phyloP scores from a whole-genome alignment of 768 basidiomycete genomes.

The Tylopilus cervinicoccineus region DNA sequence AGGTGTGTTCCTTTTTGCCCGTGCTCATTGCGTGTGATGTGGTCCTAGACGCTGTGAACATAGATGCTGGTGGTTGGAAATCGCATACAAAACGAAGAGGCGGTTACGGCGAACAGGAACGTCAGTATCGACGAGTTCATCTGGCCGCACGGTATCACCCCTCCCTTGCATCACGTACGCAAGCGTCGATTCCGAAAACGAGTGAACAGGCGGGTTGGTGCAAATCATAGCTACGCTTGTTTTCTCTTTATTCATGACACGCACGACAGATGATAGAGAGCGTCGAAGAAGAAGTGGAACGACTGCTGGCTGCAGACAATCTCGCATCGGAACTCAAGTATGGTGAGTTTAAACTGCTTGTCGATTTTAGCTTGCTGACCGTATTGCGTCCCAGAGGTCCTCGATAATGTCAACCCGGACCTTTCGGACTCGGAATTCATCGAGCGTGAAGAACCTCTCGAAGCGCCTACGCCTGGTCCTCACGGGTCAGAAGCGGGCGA shows the following conservation, averaged over 20 bases:
- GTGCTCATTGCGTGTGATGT: slow-evolving; percentile 9
- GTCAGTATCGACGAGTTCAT: slow-evolving; percentile 95
- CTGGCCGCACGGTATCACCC: slow-evolving; percentile 95
- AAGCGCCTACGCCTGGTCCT: slow-evolving; percentile 70
- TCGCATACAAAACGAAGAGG: slow-evolving; percentile 67
- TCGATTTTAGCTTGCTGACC: neutral
- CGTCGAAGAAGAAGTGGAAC: slow-evolving; percentile 90
- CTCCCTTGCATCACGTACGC: slow-evolving; percentile 84
- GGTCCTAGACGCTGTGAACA: neutral
- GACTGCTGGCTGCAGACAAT: slow-evolving; percentile 77
- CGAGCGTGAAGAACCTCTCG: slow-evolving; percentile 56
- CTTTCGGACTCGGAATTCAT: slow-evolving; percentile 86
- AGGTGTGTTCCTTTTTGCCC: slow-evolving; percentile 46
- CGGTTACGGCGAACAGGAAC: slow-evolving; percentile 53
- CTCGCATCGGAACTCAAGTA: slow-evolving; percentile 73
- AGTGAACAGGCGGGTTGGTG: slow-evolving; percentile 70
- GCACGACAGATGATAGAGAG: slow-evolving; percentile 79
- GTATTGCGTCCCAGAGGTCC: slow-evolving; percentile 50
- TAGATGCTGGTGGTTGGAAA: slow-evolving; percentile 93
- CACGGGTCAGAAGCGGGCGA: slow-evolving; percentile 64
- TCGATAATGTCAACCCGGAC: slow-evolving; percentile 90
- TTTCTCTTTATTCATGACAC: slow-evolving; percentile 6
- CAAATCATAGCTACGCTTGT: neutral
- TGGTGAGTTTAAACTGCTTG: slow-evolving; percentile 39
- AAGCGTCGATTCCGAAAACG: slow-evolving; percentile 92